These are phyloP conservation scores for Malus orientalis DNA, from an alignment of 306 rosid species.

Conservation along the genomic window DNA sequence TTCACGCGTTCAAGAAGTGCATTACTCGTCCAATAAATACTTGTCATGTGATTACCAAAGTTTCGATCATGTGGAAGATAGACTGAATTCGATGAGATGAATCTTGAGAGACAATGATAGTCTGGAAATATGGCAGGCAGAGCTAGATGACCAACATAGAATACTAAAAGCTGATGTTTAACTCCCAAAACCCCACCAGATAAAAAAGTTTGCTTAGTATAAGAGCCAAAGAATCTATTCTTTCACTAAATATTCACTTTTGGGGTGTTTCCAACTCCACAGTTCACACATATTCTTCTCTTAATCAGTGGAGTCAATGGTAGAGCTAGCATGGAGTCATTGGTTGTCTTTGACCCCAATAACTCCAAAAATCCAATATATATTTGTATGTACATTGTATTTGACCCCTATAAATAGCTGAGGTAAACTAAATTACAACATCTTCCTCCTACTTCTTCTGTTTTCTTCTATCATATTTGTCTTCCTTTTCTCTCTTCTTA, in stretches of 20 bases:
- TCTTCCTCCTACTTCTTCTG: too few species aligned
- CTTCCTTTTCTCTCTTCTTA: too few species aligned
- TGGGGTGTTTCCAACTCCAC: background rate
- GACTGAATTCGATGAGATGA: background rate
- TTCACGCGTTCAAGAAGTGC: too few species aligned
- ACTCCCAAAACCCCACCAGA: constrained; percentile 17
- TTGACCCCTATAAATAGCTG: too few species aligned
- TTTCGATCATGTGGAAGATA: background rate
- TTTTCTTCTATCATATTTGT: too few species aligned
- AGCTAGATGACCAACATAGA: constrained; percentile 6
- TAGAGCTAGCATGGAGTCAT: too few species aligned
- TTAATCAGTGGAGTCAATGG: background rate
- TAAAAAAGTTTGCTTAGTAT: constrained; percentile 4
- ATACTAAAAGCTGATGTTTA: constrained; percentile 1
- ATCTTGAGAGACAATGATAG: background rate
- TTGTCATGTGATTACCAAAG: too few species aligned
- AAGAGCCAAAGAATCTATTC: constrained; percentile 21
- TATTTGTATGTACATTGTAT: too few species aligned
- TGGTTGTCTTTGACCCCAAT: too few species aligned
- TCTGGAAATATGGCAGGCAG: constrained; percentile 16
- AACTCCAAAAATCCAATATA: too few species aligned
- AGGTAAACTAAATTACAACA: too few species aligned
- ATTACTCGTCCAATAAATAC: too few species aligned
- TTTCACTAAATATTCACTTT: background rate
- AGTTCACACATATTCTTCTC: background rate